phyloP scores from a whole-genome alignment of 2,329 filamentous ascomycete genomes.

The Botrytis medusae region DNA sequence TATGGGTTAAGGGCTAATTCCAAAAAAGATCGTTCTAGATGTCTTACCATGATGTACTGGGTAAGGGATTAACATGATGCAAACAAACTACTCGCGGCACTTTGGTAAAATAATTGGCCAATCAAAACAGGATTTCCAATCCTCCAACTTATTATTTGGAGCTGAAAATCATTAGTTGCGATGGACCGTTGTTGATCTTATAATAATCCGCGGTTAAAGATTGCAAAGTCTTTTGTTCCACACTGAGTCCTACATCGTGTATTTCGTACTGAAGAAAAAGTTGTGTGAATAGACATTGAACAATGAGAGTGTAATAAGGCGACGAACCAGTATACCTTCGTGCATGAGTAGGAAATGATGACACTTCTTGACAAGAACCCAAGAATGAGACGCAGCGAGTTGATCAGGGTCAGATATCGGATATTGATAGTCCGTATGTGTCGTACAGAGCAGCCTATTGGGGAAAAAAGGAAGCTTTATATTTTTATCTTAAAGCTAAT shows the following conservation, averaged over 20 bases:
- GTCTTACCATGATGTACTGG: constrained; percentile 8
- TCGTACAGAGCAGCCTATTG: neutral
- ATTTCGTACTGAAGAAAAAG: neutral
- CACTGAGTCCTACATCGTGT: neutral
- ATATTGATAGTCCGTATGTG: neutral
- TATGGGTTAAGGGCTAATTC: neutral
- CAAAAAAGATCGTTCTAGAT: constrained; percentile 14
- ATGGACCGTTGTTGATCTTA: neutral
- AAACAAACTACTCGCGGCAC: neutral
- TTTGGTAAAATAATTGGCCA: neutral
- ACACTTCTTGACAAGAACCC: neutral
- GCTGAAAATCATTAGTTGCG: neutral
- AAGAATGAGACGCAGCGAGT: neutral
- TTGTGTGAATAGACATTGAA: neutral
- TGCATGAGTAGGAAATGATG: neutral
- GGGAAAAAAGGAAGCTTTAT: neutral
- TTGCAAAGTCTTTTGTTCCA: neutral
- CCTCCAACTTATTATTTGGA: neutral
- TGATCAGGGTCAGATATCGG: neutral
- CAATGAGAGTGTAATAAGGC: neutral
- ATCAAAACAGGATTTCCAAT: neutral
- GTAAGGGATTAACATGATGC: constrained; percentile 3
- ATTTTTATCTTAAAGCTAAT: neutral
- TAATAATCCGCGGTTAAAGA: neutral
- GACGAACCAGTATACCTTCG: neutral